Conservation (phyloP, 1,139 yeast genomes). For the Candida smagusa region DNA sequence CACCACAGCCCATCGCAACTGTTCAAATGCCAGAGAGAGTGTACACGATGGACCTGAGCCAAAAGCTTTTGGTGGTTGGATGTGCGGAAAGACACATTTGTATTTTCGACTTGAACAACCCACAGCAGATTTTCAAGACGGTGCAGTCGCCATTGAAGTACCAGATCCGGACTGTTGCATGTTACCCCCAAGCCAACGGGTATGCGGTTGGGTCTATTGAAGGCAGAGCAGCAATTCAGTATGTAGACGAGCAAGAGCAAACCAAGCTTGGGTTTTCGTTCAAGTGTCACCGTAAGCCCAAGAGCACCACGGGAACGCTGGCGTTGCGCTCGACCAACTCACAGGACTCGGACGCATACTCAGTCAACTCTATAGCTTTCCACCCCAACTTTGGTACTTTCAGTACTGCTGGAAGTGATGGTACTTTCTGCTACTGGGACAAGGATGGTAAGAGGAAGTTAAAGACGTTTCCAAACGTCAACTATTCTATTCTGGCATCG, state of each 20-base stretch:
- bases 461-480: constrained; percentile 72
- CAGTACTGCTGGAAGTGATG: constrained; percentile 94
- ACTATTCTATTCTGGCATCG: constrained; percentile 72
- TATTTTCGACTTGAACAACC: constrained; percentile 76
- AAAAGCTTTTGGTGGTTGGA: constrained; percentile 81
- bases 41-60: constrained; percentile 82
- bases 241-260: constrained; percentile 81
- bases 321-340: constrained; percentile 28
- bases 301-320: constrained; percentile 22
- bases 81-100: constrained; percentile 87
- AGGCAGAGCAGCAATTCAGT: constrained; percentile 96
- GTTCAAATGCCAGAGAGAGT: constrained; percentile 86
- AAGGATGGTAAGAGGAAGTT: constrained; percentile 87
- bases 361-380: constrained; percentile 78
- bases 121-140: constrained; percentile 77
- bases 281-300: constrained; percentile 78
- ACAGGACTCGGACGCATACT: constrained; percentile 52
- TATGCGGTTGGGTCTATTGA: constrained; percentile 92
- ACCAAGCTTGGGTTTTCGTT: constrained; percentile 76
- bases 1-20: constrained; percentile 80
- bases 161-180: constrained; percentile 81
- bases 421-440: constrained; percentile 95
- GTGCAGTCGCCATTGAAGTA: constrained; percentile 80
- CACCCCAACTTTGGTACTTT: constrained; percentile 92
- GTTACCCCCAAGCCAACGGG: constrained; percentile 89